Evolutionary conservation across 257 asterid species (phyloP), one percentile per base, ranked within the genome.

Genomic region (Galeopsis tetrahit): DNA sequence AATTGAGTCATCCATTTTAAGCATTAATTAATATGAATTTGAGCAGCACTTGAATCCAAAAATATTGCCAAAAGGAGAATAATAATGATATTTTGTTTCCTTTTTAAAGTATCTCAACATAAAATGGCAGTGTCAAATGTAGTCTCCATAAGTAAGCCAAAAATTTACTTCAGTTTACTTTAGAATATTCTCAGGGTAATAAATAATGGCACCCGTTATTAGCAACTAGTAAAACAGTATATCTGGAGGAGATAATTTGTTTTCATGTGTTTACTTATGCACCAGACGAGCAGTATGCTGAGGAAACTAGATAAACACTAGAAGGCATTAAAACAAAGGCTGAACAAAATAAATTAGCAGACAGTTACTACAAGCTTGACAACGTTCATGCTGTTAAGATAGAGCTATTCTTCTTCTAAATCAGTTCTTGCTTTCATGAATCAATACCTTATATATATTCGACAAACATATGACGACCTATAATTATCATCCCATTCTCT

Each of bases 131-230:
- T 10, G 21, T 1, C 44, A 9, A 40, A 35, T 56, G 38, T 28
- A 28, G 65, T 31, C 43, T 32, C 39, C 39, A 74, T 28, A 51
- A 39, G 68, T 34, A 59, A 21, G 52, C 66, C 73, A 66, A 31
- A 4, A n/a, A 4, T n/a, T n/a, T 13, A 48, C 55, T 13, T 42
- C 55, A 60, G 65, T 66, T 21, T 6, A 17, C 66, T 33, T 21
- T 10, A 13, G 46, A 38, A 10, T 21, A 49, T 39, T 60, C 17
- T 36, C 38, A 11, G 31, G 72, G 48, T 9, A 58, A 35, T 52
- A 34, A 65, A 10, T 59, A 36, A 63, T 40, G 28, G 10, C 36
- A 31, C 31, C 48, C 44, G 8, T 48, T 63, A 14, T 57, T 14
- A 43, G 46, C 14, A 46, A 56, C 59, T 39, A 46, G 28, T 0